phyloP scores from a whole-genome alignment of 2,329 filamentous ascomycete genomes.

The Fulvia fulva region DNA sequence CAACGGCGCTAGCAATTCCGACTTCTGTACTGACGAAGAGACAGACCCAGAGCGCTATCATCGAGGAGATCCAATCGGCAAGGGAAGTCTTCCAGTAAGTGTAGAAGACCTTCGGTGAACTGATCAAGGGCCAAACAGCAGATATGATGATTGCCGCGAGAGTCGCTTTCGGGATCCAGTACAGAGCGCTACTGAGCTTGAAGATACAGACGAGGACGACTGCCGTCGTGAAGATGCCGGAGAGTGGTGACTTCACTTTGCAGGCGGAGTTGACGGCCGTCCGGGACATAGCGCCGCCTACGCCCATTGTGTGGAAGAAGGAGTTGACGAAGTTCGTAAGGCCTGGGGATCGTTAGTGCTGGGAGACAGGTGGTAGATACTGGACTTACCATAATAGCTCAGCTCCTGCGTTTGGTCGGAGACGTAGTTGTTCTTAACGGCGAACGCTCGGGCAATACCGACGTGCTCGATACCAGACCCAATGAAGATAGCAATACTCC shows the following conservation, averaged over 20 bases:
- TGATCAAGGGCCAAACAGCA: conserved; percentile 60
- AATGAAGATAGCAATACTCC: conserved; percentile 58
- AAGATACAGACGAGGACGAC: conserved; percentile 61
- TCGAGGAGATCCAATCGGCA: conserved; percentile 60
- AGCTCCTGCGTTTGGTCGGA: conserved; percentile 64
- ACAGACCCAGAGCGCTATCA: conserved; percentile 62
- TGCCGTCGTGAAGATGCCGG: conserved; percentile 57
- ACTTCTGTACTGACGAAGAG: conserved; percentile 59
- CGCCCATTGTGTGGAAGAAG: conserved; percentile 62
- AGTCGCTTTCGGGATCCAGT: conserved; percentile 65
- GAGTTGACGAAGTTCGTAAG: conserved; percentile 49
- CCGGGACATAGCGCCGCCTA: conserved; percentile 63
- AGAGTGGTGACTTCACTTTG: conserved; percentile 59
- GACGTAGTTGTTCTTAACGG: conserved; percentile 57
- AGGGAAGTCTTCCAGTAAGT: conserved; percentile 62
- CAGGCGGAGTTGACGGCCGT: conserved; percentile 65
- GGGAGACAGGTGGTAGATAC: neutral
- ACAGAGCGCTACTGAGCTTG: conserved; percentile 55
- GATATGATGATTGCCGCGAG: conserved; percentile 64
- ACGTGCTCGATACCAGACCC: conserved; percentile 61
- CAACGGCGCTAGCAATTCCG: conserved; percentile 57
- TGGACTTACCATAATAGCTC: conserved; percentile 52
- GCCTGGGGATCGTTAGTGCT: conserved; percentile 1
- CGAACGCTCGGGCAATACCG: conserved; percentile 62
- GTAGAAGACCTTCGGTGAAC: conserved; percentile 57